phyloP scores from a whole-genome alignment of 306 rosid genomes.

The Medicago lupulina region DNA sequence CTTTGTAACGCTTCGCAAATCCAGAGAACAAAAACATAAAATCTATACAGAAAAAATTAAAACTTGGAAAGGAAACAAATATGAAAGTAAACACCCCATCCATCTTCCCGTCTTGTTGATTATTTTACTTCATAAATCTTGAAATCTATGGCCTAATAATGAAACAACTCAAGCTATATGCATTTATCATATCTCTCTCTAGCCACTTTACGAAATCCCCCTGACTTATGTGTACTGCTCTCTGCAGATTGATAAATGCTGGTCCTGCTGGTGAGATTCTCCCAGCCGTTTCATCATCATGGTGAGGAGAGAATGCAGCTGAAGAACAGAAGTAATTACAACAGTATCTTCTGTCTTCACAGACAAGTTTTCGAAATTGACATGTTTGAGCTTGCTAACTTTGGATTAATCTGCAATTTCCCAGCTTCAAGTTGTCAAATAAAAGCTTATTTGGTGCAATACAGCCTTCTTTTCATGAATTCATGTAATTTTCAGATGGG shows the following conservation, averaged over 20 bases:
- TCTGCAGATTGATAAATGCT: constrained; percentile 50
- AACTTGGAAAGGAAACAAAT: too few relatives aligned
- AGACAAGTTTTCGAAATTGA: constrained; percentile 69
- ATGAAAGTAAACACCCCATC: too few relatives aligned
- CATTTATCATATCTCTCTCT: constrained; percentile 52
- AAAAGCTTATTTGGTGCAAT: constrained; percentile 66
- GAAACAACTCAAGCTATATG: not conserved
- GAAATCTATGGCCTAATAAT: not conserved
- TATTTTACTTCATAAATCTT: not conserved
- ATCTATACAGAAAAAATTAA: too few relatives aligned
- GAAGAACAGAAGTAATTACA: constrained; percentile 76
- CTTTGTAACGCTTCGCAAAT: too few relatives aligned
- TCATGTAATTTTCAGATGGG: constrained; percentile 81
- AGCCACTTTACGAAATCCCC: constrained; percentile 71
- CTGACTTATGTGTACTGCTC: constrained; percentile 56
- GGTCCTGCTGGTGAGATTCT: constrained; percentile 36
- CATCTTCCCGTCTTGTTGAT: not conserved
- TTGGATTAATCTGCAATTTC: constrained; percentile 66
- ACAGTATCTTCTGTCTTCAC: constrained; percentile 83
- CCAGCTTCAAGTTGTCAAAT: constrained; percentile 70
- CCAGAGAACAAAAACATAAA: too few relatives aligned
- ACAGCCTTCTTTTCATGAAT: constrained; percentile 75
- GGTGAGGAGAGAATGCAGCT: constrained; percentile 77
- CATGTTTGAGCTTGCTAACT: constrained; percentile 73
- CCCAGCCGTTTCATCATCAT: constrained; percentile 65